Conservation (phyloP, 257 asterid species). For the Nicotiana tabacum region DNA sequence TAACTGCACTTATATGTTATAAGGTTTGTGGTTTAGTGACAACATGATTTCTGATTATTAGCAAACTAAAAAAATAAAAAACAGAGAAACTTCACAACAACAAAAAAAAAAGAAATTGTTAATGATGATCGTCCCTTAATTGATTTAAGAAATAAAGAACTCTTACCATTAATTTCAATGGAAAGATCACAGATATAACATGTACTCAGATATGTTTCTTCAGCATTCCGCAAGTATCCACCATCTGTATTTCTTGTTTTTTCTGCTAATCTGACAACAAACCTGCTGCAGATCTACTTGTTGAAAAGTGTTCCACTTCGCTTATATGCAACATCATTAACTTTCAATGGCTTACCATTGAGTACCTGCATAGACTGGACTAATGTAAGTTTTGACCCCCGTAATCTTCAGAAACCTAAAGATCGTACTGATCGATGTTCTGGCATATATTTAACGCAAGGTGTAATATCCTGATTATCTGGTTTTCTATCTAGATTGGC, state of each 20-base stretch:
- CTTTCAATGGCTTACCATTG: conserved; percentile 50
- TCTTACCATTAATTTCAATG: not conserved
- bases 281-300: conserved; percentile 46
- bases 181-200: not conserved
- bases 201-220: not conserved
- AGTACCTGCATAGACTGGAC: conserved; percentile 70
- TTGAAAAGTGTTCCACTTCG: conserved; percentile 70
- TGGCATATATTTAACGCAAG: not conserved
- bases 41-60: not conserved
- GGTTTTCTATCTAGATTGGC: conserved; percentile 51
- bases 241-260: not conserved
- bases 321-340: conserved; percentile 56
- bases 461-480: conserved; percentile 5
- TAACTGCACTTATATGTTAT: not conserved
- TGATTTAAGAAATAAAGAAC: not conserved
- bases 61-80: not conserved
- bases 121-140: not conserved
- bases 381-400: conserved; percentile 46
- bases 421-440: not conserved
- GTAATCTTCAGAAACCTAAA: not conserved
- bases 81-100: not conserved
- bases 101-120: not conserved
- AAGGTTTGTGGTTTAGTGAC: conserved; percentile 7
- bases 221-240: not conserved
- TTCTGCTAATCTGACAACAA: not conserved